Percentiles rank a stretch among this genome's conserved stretches.
Evolutionary conservation across 805 yeast species (phyloP).

Genomic region (Saccharomycopsis sp.): DNA sequence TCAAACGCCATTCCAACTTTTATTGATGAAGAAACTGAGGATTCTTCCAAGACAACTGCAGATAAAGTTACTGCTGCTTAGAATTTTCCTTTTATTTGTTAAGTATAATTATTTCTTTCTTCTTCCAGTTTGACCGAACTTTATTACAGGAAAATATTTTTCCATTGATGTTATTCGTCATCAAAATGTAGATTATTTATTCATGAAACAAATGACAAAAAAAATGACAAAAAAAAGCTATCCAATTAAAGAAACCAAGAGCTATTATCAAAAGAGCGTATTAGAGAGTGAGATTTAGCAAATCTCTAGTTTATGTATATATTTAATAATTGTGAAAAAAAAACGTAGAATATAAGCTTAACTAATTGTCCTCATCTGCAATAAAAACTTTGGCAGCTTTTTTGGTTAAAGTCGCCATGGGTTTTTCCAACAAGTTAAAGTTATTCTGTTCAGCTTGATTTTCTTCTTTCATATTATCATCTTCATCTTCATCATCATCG

Average conservation of each 20-base stretch:
- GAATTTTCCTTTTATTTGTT: no score
- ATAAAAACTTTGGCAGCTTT: not conserved
- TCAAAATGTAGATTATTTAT: no score
- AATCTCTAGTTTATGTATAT: no score
- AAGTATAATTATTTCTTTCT: no score
- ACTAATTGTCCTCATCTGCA: not conserved
- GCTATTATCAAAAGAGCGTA: not conserved
- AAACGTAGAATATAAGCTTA: no score
- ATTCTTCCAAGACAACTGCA: no score
- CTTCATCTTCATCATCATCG: slow-evolving; percentile 25
- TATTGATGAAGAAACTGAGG: slow-evolving; percentile 17
- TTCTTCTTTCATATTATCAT: slow-evolving; percentile 32
- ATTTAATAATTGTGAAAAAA: no score
- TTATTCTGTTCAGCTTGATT: slow-evolving; percentile 29
- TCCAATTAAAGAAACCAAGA: not conserved
- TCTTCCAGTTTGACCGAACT: no score
- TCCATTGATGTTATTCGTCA: no score
- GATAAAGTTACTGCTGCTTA: slow-evolving; percentile 1
- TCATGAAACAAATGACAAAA: no score
- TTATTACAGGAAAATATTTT: no score
- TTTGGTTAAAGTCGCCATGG: not conserved
- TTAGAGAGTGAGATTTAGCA: no score
- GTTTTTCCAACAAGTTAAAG: slow-evolving; percentile 21
- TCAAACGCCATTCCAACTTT: slow-evolving; percentile 14
- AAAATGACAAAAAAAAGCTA: not conserved